Evolutionary conservation across 192 early-diverging fungal species (phyloP).

Genomic region (Coemansia sp.): DNA sequence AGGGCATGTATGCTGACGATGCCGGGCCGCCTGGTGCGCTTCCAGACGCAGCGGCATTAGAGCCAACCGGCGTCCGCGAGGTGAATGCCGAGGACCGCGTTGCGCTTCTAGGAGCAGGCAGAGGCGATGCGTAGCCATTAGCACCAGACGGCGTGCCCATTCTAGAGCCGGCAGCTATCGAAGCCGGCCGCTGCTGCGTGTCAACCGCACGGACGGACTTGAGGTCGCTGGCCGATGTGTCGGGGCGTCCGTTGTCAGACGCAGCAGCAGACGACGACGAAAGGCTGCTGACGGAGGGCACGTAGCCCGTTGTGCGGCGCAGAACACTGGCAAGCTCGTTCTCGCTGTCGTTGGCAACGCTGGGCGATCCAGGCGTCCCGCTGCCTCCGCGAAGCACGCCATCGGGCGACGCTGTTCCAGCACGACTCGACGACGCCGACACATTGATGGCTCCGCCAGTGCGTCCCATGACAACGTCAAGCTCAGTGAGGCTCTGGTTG

Average conservation of each 20-base stretch:
- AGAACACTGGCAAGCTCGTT: slow-evolving; percentile 52
- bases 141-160: neutral
- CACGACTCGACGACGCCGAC: slow-evolving; percentile 18
- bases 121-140: slow-evolving; percentile 1
- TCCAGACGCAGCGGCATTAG: slow-evolving; percentile 1
- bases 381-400: slow-evolving; percentile 41
- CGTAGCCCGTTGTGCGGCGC: slow-evolving; percentile 51
- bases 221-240: slow-evolving; percentile 35
- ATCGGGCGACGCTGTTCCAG: slow-evolving; percentile 3
- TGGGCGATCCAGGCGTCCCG: slow-evolving; percentile 19
- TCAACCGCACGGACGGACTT: slow-evolving; percentile 34
- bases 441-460: slow-evolving; percentile 30
- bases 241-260: slow-evolving; percentile 17
- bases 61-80: slow-evolving; percentile 14
- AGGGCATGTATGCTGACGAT: slow-evolving; percentile 18
- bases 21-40: neutral
- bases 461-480: slow-evolving; percentile 54
- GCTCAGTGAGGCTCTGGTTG: slow-evolving; percentile 45
- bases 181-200: slow-evolving; percentile 15
- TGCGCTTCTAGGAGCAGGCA: slow-evolving; percentile 13
- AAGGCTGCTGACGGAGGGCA: slow-evolving; percentile 39
- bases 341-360: slow-evolving; percentile 34
- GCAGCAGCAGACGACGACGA: slow-evolving; percentile 19
- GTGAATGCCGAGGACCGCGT: slow-evolving; percentile 21
- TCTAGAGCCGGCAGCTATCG: slow-evolving; percentile 8